These are phyloP conservation scores for Candida ficus DNA, from an alignment of 805 yeast genomes.

Conservation along the genomic window DNA sequence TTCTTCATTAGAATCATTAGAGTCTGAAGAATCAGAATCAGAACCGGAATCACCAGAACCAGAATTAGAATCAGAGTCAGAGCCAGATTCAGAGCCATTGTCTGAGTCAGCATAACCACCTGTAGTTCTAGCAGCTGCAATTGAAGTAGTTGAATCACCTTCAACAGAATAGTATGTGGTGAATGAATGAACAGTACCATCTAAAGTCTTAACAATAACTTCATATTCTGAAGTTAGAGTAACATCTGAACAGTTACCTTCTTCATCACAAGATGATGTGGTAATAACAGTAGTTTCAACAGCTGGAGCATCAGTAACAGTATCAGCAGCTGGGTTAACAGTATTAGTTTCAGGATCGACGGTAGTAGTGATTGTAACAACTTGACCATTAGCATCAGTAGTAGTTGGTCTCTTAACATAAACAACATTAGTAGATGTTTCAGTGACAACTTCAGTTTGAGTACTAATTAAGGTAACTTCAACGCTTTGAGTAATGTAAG, in stretches of 20 bases:
- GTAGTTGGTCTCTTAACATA: slow-evolving; percentile 6
- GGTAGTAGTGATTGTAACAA: slow-evolving; percentile 3
- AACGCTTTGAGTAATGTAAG: slow-evolving; percentile 18
- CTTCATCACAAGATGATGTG: neutral
- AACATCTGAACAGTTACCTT: slow-evolving; percentile 2
- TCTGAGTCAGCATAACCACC: neutral
- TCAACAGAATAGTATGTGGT: slow-evolving; percentile 1
- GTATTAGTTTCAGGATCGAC: neutral
- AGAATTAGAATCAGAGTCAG: neutral
- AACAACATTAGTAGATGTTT: slow-evolving; percentile 19
- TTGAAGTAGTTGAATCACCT: neutral
- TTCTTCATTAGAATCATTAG: neutral
- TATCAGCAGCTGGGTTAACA: slow-evolving; percentile 2
- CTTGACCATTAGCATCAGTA: slow-evolving; percentile 4
- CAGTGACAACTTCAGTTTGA: slow-evolving; percentile 15
- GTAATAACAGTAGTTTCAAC: slow-evolving; percentile 2
- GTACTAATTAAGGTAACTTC: slow-evolving; percentile 21
- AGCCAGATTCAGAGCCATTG: neutral
- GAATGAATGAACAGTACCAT: slow-evolving; percentile 3
- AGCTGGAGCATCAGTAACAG: neutral
- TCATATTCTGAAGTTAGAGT: slow-evolving; percentile 4
- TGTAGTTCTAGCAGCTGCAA: neutral
- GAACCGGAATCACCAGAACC: no score
- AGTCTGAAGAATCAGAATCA: neutral
- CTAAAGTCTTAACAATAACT: slow-evolving; percentile 3